Base-by-base conservation (phyloP, 1,139 yeast genomes). In the Magnusiomyces suaveolens region DNA sequence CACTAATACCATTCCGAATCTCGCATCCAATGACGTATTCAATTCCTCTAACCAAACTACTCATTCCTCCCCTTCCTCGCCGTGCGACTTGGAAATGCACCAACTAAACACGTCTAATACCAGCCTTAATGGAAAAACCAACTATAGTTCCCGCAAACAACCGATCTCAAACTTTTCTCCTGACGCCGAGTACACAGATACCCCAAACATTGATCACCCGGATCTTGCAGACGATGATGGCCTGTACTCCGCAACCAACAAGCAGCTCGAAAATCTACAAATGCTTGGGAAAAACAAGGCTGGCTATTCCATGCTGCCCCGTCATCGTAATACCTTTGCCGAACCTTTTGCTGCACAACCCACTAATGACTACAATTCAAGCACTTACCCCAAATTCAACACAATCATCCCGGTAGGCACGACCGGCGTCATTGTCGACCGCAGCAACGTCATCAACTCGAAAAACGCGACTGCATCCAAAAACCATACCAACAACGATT, bases 401-500 rank as follows among this genome's bases (percentile, higher is more conserved):
- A 41, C 44, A 20, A 41, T 41, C 23, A 41, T 41, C 4, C 44
- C 44, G 18, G 44, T 41, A 3, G 44, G 44, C 16, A 4, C 25
- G 10, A 21, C 44, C 16, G 23, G 25, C 4, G 44, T 25, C 3
- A 16, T 21, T 4, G 3, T 21, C 6, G 23, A 10, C 44, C 24
- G 44, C 3, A 41, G 44, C 25, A 41, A 20, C 20, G 18, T n/a
- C 8, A 41, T 25, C 3, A 21, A 3, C 14, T 8, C 12, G 14
- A 41, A 41, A 18, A 4, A n/a, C 12, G 14, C 44, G 2, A 21
- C 20, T 3, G 10, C 44, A 8, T 4, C 44, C 18, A 21, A 10
- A 4, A 18, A 41, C 44, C 8, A 25, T 3, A 8, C 25, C 6
- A 21, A 41, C 25, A 54, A 56, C 0, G 63, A 61, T 3, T 65